phyloP scores from a whole-genome alignment of 306 rosid genomes.

The Fragaria ananassa region DNA sequence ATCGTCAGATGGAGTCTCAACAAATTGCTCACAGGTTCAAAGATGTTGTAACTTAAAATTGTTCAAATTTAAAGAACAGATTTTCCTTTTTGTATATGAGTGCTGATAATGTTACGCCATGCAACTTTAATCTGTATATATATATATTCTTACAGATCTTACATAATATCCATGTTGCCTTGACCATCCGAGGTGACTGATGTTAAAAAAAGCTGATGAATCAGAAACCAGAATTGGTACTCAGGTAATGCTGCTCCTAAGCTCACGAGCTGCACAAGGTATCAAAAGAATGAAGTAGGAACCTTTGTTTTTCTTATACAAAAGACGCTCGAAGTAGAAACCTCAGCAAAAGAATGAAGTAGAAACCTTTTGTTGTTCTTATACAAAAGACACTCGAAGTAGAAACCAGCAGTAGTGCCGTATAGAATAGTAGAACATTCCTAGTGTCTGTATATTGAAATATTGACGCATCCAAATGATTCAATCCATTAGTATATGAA shows the following conservation, averaged over 20 bases:
- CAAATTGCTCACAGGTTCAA: constrained; percentile 12
- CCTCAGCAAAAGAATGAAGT: too few relatives aligned
- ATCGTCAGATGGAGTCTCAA: background rate
- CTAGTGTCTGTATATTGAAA: too few relatives aligned
- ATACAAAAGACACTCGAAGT: too few relatives aligned
- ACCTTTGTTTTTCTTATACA: too few relatives aligned
- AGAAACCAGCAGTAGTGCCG: too few relatives aligned
- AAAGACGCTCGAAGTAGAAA: too few relatives aligned
- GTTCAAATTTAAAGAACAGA: background rate
- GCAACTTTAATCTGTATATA: background rate
- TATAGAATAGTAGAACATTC: too few relatives aligned
- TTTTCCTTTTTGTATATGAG: constrained; percentile 5
- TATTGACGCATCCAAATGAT: too few relatives aligned
- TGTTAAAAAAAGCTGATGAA: background rate
- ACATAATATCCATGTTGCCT: background rate
- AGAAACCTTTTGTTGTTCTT: too few relatives aligned
- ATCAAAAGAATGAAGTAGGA: too few relatives aligned
- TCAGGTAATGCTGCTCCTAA: background rate
- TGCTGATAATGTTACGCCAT: background rate
- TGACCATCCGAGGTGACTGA: background rate
- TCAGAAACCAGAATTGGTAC: background rate
- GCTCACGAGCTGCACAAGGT: too few relatives aligned
- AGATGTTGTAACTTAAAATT: background rate
- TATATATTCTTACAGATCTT: background rate
- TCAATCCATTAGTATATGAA: too few relatives aligned